Percentiles rank a stretch among this genome's conserved stretches.
These are phyloP conservation scores for Zygoascus tannicola DNA, from an alignment of 805 yeast genomes.

Conservation along the genomic window DNA sequence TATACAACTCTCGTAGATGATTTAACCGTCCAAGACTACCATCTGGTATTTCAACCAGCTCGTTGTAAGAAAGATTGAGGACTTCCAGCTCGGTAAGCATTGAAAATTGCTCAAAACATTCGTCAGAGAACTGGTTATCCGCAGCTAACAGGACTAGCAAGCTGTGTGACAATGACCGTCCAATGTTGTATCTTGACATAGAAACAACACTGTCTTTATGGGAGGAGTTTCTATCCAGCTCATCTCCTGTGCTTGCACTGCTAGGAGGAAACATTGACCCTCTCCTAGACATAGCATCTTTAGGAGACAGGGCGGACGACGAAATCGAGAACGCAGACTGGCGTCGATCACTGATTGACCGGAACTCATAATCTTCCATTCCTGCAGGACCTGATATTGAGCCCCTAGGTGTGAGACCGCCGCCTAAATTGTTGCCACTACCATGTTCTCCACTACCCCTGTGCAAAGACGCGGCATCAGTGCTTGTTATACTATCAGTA, in stretches of 20 bases:
- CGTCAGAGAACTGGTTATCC: conserved; percentile 77
- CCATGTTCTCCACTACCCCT: not conserved
- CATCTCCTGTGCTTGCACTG: not conserved
- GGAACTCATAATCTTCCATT: conserved; percentile 13
- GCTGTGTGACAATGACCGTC: conserved; percentile 35
- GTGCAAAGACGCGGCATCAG: conserved; percentile 11
- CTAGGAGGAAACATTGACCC: conserved; percentile 7
- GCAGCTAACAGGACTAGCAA: conserved; percentile 55
- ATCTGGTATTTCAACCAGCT: conserved; percentile 66
- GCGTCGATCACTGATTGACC: conserved; percentile 7
- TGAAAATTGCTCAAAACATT: conserved; percentile 59
- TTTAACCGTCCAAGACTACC: conserved; percentile 56
- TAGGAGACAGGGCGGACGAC: conserved; percentile 15
- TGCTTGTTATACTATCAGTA: conserved; percentile 20
- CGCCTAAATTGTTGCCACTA: not conserved
- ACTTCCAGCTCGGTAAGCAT: conserved; percentile 46
- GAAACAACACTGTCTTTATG: conserved; percentile 10
- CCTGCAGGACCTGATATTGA: conserved; percentile 4
- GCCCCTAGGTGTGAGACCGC: not conserved
- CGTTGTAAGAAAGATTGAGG: conserved; percentile 78
- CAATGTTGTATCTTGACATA: conserved; percentile 5
- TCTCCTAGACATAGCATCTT: conserved; percentile 12
- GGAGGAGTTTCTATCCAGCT: not conserved
- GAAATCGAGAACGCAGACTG: conserved; percentile 10
- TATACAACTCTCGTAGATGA: conserved; percentile 51